Conservation (phyloP, 495 filamentous ascomycete species). For the Letharia lupina region DNA sequence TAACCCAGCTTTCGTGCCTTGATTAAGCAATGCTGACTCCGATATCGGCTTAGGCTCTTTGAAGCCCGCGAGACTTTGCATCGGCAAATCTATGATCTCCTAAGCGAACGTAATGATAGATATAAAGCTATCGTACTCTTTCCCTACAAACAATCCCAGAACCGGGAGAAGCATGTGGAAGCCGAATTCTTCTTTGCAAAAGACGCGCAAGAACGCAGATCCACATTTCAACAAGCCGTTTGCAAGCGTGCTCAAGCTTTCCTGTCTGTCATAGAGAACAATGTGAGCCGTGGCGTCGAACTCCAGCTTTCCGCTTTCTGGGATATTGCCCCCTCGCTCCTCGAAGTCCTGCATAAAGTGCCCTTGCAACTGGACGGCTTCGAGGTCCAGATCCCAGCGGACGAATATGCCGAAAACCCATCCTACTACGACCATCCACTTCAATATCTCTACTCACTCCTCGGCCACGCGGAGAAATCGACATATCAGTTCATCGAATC, state of each 20-base stretch:
- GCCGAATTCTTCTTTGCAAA: slow-evolving; percentile 73
- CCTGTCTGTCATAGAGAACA: slow-evolving; percentile 70
- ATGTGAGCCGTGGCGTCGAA: slow-evolving; percentile 81
- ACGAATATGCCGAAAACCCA: slow-evolving; percentile 81
- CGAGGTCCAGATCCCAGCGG: slow-evolving; percentile 56
- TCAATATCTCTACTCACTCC: slow-evolving; percentile 77
- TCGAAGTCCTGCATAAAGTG: slow-evolving; percentile 67
- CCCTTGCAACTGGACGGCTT: slow-evolving; percentile 53
- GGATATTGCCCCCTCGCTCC: slow-evolving; percentile 86
- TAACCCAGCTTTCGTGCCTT: too few species aligned
- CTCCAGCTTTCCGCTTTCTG: slow-evolving; percentile 88
- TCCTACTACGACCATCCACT: slow-evolving; percentile 67
- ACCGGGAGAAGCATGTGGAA: slow-evolving; percentile 63
- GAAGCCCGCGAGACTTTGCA: slow-evolving; percentile 84
- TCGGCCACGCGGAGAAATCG: slow-evolving; percentile 78
- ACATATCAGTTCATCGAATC: slow-evolving; percentile 95
- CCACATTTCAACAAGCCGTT: slow-evolving; percentile 55
- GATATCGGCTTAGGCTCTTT: slow-evolving; percentile 46
- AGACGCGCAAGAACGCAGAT: slow-evolving; percentile 61
- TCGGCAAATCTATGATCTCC: slow-evolving; percentile 71
- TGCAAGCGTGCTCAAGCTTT: slow-evolving; percentile 70
- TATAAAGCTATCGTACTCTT: slow-evolving; percentile 74
- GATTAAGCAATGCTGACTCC: too few species aligned
- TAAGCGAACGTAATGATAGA: slow-evolving; percentile 72
- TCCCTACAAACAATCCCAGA: slow-evolving; percentile 64